phyloP scores from a whole-genome alignment of 2,329 filamentous ascomycete genomes.

The Hortaea sp. region DNA sequence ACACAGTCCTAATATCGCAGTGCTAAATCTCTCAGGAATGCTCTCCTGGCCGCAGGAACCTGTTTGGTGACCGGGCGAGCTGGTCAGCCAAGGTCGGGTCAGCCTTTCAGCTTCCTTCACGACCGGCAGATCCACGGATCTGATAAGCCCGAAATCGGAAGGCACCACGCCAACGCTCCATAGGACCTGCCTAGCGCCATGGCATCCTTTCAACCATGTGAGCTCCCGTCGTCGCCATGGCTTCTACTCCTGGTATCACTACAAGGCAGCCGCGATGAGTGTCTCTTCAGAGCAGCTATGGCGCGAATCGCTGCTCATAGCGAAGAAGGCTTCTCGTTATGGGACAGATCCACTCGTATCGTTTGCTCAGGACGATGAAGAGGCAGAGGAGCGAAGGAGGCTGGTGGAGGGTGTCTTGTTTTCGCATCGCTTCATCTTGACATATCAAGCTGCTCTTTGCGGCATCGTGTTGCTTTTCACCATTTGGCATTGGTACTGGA shows the following conservation, averaged over 20 bases:
- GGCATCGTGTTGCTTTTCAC: constrained; percentile 28
- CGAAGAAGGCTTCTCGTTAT: background rate
- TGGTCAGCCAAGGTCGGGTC: no score
- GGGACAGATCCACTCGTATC: background rate
- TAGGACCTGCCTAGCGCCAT: no score
- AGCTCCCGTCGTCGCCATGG: no score
- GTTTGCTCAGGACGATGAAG: background rate
- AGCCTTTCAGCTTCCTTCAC: no score
- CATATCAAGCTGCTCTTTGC: constrained; percentile 32
- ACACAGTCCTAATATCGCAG: no score
- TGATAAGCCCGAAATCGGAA: background rate
- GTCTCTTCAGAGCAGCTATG: background rate
- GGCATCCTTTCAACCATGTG: no score
- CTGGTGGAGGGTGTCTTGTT: constrained; percentile 14
- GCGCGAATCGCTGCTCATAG: background rate
- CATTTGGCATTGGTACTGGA: constrained; percentile 25
- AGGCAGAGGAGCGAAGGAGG: background rate
- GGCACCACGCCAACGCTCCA: background rate
- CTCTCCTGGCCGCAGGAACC: no score
- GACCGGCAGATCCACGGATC: background rate
- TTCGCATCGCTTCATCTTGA: constrained; percentile 27
- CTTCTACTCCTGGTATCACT: no score
- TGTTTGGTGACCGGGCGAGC: no score
- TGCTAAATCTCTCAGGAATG: no score
- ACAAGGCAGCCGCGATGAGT: background rate